Conservation (phyloP, 495 filamentous ascomycete genomes). For the Entonaema liquescens region DNA sequence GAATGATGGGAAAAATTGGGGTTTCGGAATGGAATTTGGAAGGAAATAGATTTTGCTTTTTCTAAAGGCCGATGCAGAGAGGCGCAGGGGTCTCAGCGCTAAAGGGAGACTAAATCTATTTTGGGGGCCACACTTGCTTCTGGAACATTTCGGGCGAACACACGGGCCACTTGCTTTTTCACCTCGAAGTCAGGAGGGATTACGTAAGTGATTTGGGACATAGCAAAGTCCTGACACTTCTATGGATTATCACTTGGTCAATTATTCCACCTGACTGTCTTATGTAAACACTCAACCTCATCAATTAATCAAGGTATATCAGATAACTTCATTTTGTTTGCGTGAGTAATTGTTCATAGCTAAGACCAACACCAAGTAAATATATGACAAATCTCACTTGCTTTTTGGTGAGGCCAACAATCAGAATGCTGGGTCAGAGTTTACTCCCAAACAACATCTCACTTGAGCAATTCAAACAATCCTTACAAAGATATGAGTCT, state of each 20-base stretch:
- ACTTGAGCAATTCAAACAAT: constrained; percentile 44
- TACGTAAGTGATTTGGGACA: neutral
- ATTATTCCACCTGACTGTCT: too few relatives aligned
- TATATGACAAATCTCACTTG: neutral
- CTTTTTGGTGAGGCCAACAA: neutral
- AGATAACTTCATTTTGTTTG: neutral
- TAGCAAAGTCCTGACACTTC: neutral
- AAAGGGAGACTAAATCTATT: constrained; percentile 9
- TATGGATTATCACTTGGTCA: too few relatives aligned
- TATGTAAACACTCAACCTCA: too few relatives aligned
- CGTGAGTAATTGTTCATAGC: neutral
- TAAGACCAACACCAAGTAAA: neutral
- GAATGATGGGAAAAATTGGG: constrained; percentile 30
- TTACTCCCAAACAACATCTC: constrained; percentile 48
- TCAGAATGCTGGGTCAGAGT: constrained; percentile 25
- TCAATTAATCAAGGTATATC: neutral
- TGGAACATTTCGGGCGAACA: constrained; percentile 12
- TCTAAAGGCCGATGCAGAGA: constrained; percentile 15
- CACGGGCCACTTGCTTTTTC: neutral
- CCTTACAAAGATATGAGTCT: constrained; percentile 48
- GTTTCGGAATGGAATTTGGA: constrained; percentile 25
- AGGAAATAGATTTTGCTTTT: constrained; percentile 31
- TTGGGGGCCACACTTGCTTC: constrained; percentile 8
- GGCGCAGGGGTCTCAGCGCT: constrained; percentile 28
- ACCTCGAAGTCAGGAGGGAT: neutral